phyloP scores from a whole-genome alignment of 2,329 filamentous ascomycete species.

The Fusarium longipes region DNA sequence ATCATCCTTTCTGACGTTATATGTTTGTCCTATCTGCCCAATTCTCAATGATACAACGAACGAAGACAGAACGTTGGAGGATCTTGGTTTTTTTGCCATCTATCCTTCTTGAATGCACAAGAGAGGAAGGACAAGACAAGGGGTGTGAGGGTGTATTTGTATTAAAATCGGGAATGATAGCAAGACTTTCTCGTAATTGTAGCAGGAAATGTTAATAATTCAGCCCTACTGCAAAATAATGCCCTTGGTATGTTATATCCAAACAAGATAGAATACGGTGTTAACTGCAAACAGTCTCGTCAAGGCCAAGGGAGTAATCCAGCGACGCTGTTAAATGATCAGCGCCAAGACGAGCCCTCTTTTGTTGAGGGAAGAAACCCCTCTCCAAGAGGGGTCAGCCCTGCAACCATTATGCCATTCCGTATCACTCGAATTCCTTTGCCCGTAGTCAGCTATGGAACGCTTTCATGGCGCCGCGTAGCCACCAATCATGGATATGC shows the following conservation, averaged over 20 bases:
- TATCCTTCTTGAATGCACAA: no score
- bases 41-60: not conserved
- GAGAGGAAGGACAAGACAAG: no score
- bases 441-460: not conserved
- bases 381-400: not conserved
- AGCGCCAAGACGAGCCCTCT: not conserved
- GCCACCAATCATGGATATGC: not conserved
- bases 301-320: not conserved
- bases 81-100: not conserved
- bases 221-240: not conserved
- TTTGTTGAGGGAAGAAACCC: not conserved
- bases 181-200: not conserved
- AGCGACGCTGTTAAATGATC: not conserved
- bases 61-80: not conserved
- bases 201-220: not conserved
- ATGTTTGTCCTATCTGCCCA: no score
- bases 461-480: not conserved
- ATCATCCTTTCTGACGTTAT: not conserved
- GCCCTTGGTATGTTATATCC: not conserved
- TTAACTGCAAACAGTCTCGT: not conserved
- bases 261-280: no score
- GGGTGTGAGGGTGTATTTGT: slow-evolving; percentile 5
- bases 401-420: not conserved
- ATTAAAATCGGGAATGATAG: slow-evolving; percentile 4
- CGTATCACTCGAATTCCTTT: not conserved